Evolutionary conservation across 148 eudicot genomes (phyloP).

Genomic region (Rhododendron williamsianum): DNA sequence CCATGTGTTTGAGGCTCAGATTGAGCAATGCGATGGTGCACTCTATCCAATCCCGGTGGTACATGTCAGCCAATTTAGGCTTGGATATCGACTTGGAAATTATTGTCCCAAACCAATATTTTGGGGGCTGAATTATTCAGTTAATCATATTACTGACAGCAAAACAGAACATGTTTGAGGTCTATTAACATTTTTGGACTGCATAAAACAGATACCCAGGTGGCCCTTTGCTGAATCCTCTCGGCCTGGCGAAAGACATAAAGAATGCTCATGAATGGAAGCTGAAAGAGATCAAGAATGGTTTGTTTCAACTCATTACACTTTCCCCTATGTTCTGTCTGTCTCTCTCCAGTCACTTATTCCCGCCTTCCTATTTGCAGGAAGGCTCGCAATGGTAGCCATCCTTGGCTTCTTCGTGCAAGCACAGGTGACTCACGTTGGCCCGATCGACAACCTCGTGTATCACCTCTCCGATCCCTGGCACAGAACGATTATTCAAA

Average conservation of each 20-base stretch:
- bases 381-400: conserved; percentile 85
- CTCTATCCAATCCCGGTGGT: background rate
- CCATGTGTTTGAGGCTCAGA: background rate
- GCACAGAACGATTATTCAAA: conserved; percentile 78
- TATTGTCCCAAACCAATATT: background rate
- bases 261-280: conserved; percentile 75
- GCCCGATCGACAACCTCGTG: conserved; percentile 74
- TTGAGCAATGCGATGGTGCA: no score
- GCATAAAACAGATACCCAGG: conserved; percentile 65
- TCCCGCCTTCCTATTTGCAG: conserved; percentile 15
- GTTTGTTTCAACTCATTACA: conserved; percentile 21
- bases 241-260: conserved; percentile 79
- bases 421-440: conserved; percentile 68
- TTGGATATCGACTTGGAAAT: background rate
- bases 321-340: background rate
- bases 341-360: background rate
- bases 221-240: conserved; percentile 79
- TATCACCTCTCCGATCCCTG: conserved; percentile 83
- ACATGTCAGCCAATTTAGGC: background rate
- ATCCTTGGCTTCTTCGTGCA: conserved; percentile 86
- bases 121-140: background rate
- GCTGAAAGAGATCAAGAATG: conserved; percentile 91
- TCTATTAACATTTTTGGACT: background rate
- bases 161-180: background rate
- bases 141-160: background rate